Conservation (phyloP, 1,284 basidiomycete genomes). For the Austroboletus novae-zelandiae region DNA sequence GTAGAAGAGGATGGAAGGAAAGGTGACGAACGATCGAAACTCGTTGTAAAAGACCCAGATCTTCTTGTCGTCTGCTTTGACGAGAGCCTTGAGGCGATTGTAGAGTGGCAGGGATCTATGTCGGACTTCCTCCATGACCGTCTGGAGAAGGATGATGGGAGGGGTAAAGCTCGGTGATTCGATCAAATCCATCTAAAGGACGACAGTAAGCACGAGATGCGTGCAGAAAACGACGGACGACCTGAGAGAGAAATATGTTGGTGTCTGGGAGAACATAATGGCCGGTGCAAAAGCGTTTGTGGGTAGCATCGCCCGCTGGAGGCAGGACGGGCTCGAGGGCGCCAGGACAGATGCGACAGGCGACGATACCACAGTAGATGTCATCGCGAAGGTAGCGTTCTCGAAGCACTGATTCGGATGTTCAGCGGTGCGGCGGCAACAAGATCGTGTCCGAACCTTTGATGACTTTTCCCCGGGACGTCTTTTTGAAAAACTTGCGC, state of each 20-base stretch:
- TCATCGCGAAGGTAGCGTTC: conserved; percentile 95
- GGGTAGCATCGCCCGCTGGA: conserved; percentile 47
- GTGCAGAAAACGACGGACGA: conserved; percentile 2
- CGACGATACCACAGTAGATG: conserved; percentile 84
- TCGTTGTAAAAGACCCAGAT: conserved; percentile 94
- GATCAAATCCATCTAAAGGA: conserved; percentile 83
- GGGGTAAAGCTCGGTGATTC: conserved; percentile 73
- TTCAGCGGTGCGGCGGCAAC: not conserved
- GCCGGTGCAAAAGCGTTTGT: conserved; percentile 55
- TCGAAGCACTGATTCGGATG: conserved; percentile 64
- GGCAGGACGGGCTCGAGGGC: conserved; percentile 44
- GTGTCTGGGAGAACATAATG: conserved; percentile 94
- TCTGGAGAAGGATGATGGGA: conserved; percentile 90
- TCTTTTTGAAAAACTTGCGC: conserved; percentile 93
- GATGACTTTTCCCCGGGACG: conserved; percentile 89
- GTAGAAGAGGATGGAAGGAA: not conserved
- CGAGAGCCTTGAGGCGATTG: conserved; percentile 84
- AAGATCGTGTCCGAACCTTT: conserved; percentile 55
- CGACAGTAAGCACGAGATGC: conserved; percentile 1
- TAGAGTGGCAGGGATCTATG: conserved; percentile 93
- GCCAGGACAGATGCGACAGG: conserved; percentile 62
- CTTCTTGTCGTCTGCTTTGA: conserved; percentile 77
- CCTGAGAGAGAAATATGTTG: conserved; percentile 91
- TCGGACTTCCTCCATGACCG: conserved; percentile 93
- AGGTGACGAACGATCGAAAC: conserved; percentile 63